Evolutionary conservation across 352 stramenopile species (phyloP), one percentile per base, ranked within the genome.

Genomic region (Globisporangium echinulatum): DNA sequence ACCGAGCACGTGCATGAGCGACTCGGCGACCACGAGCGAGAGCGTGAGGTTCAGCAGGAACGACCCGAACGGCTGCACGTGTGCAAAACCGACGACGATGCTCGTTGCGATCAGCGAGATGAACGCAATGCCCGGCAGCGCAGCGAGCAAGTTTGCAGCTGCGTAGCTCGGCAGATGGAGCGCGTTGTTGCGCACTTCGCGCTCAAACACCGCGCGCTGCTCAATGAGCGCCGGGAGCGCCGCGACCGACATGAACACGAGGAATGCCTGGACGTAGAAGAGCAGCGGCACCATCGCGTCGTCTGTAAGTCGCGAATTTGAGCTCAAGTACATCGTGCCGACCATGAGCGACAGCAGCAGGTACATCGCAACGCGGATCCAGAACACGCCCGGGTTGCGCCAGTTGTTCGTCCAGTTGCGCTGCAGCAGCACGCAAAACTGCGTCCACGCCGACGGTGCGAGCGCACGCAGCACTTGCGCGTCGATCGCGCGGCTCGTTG

Each of bases 241-340:
- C 4, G 88, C 88, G n/a, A 97, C 79, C 7, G 74, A 90, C 87
- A 97, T 97, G 69, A 96, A 97, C 36, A 94, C 84, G 51, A 96
- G 69, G 63, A 97, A 97, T 9, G 87, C 86, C 51, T 93, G 82
- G 7, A 92, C 77, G 71, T 92, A 96, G 67, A 96, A 96, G 9
- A 97, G 66, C 36, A 96, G 65, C 11, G 84, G 74, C 10, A 85
- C 73, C 48, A 84, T 72, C 0, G 67, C 62, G 3, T 63, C 42
- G n/a, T 63, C 65, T 4, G 69, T 69, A 51, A 77, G 71, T 5
- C 63, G n/a, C 17, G 66, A 44, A 60, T 78, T 80, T 4, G 80
- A 72, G 13, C 57, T 72, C 33, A 87, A 51, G 61, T 87, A 90
- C 77, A 92, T 89, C 11, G 81, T 85, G 40, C 83, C 82, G 38